These are phyloP conservation scores for Chaetomium sp. DNA, from an alignment of 2,329 filamentous ascomycete genomes.

Conservation along the genomic window DNA sequence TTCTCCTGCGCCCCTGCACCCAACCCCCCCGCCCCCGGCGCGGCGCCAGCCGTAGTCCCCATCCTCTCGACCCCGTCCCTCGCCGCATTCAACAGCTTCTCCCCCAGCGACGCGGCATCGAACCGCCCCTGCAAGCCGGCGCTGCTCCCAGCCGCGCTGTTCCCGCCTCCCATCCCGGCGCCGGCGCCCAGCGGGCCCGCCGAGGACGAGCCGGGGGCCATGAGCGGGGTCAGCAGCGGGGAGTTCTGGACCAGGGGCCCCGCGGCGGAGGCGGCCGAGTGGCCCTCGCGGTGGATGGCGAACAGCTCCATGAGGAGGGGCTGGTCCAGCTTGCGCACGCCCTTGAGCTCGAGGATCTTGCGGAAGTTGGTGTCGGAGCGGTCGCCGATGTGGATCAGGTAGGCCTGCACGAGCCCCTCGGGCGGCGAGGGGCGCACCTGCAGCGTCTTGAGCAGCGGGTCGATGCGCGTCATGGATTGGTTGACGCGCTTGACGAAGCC, in stretches of 20 bases:
- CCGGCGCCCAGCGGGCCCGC: constrained; percentile 23
- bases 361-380: constrained; percentile 92
- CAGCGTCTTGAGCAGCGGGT: constrained; percentile 91
- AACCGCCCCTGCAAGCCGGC: constrained; percentile 60
- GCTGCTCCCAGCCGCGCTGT: constrained; percentile 35
- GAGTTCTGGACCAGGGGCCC: constrained; percentile 64
- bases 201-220: constrained; percentile 41
- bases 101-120: constrained; percentile 79
- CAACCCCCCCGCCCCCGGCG: constrained; percentile 47
- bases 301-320: constrained; percentile 84
- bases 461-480: constrained; percentile 80
- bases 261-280: constrained; percentile 53
- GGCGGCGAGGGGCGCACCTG: constrained; percentile 90
- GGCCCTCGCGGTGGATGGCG: constrained; percentile 73
- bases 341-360: constrained; percentile 95
- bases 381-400: constrained; percentile 95
- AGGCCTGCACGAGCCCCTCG: constrained; percentile 93
- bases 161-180: not conserved
- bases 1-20: constrained; percentile 47
- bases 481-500: constrained; percentile 86
- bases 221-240: constrained; percentile 69
- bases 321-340: constrained; percentile 83
- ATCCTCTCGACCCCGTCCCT: constrained; percentile 80
- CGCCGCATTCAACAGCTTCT: constrained; percentile 84
- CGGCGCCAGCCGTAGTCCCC: no score